Conservation (phyloP, 345 rosid species). For the Euphorbia peplus region DNA sequence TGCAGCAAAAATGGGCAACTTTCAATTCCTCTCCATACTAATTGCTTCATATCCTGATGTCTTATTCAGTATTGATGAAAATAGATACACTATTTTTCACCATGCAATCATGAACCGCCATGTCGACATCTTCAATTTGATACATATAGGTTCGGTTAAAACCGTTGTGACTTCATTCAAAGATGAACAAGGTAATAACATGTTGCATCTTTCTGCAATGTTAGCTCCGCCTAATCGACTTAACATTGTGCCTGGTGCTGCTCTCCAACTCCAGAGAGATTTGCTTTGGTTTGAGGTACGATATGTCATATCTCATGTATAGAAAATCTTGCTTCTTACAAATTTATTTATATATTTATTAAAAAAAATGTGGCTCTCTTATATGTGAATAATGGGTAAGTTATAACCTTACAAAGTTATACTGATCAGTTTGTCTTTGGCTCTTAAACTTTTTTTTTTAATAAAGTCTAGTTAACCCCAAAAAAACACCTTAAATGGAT, state of each 20-base stretch:
- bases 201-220: slow-evolving; percentile 38
- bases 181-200: slow-evolving; percentile 28
- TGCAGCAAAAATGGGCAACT: neutral
- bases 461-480: no score
- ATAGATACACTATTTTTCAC: neutral
- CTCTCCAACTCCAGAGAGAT: slow-evolving; percentile 43
- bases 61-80: neutral
- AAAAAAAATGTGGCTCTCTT: no score
- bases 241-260: slow-evolving; percentile 38
- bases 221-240: slow-evolving; percentile 30
- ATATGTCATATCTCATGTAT: no score
- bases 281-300: slow-evolving; percentile 45
- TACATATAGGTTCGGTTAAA: slow-evolving; percentile 30
- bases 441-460: no score
- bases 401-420: no score
- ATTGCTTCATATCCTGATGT: slow-evolving; percentile 1
- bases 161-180: slow-evolving; percentile 31
- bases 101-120: slow-evolving; percentile 7
- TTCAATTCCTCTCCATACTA: neutral
- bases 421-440: no score
- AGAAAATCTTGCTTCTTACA: no score
- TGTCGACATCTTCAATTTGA: slow-evolving; percentile 28
- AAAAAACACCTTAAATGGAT: no score
- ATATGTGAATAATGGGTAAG: no score
- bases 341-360: no score